phyloP scores from a whole-genome alignment of 2,329 filamentous ascomycete species.

The Diaporthe aspalathi region DNA sequence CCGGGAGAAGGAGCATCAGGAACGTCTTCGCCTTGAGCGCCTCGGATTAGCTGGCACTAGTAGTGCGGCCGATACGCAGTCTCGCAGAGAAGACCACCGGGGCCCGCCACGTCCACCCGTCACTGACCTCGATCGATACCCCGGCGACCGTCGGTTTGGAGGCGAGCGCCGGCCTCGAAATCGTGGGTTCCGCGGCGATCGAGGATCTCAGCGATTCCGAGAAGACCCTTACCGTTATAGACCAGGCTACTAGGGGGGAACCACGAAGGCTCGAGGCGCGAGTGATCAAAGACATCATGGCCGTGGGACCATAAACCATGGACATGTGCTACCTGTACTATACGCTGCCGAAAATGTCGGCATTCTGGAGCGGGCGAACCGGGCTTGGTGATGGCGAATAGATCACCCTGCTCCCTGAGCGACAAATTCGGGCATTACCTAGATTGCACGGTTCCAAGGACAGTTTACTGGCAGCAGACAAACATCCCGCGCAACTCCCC shows the following conservation, averaged over 20 bases:
- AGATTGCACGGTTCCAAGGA: neutral
- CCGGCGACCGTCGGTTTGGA: conserved; percentile 34
- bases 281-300: neutral
- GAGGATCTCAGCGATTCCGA: conserved; percentile 34
- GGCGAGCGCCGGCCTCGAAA: conserved; percentile 36
- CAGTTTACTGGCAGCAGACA: neutral
- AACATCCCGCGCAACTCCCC: neutral
- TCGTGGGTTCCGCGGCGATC: conserved; percentile 36
- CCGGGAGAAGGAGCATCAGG: conserved; percentile 56
- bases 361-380: neutral
- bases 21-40: conserved; percentile 37
- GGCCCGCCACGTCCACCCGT: conserved; percentile 31
- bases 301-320: neutral
- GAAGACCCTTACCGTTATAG: conserved; percentile 39
- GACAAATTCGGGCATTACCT: neutral
- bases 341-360: neutral
- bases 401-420: neutral
- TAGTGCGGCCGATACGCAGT: conserved; percentile 27
- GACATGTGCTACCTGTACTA: neutral
- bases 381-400: neutral
- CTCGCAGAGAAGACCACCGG: conserved; percentile 32
- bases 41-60: conserved; percentile 30
- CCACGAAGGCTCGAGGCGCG: neutral
- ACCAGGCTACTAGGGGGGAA: conserved; percentile 30
- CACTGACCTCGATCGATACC: conserved; percentile 35